Conservation (phyloP, 2,329 filamentous ascomycete genomes). For the Lachnellula cervina region DNA sequence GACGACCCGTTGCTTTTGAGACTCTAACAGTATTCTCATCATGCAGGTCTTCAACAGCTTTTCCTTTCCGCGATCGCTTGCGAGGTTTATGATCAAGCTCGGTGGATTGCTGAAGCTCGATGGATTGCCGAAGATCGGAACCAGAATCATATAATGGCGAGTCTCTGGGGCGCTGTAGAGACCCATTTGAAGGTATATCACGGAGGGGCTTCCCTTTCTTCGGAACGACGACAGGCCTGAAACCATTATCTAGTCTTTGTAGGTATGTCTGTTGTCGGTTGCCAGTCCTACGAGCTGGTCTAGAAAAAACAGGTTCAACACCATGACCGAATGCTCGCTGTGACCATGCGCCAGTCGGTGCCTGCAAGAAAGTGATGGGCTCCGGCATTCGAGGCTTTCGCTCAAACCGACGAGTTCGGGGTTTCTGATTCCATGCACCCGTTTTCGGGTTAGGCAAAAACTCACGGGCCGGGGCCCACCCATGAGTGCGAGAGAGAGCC, state of each 20-base stretch:
- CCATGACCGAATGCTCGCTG: conserved; percentile 30
- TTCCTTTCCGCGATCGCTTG: too few species aligned
- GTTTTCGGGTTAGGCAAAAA: conserved; percentile 23
- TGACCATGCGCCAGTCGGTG: conserved; percentile 26
- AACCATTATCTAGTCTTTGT: conserved; percentile 17
- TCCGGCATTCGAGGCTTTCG: conserved; percentile 22
- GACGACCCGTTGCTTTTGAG: conserved; percentile 7
- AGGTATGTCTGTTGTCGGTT: conserved; percentile 19
- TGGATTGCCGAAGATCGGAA: too few species aligned
- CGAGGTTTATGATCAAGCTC: too few species aligned
- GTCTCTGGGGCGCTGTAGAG: conserved; percentile 2
- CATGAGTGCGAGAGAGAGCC: background rate
- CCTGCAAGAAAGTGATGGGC: conserved; percentile 30
- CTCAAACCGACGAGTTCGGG: background rate
- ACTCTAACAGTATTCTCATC: background rate
- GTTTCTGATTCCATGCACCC: conserved; percentile 25
- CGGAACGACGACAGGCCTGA: conserved; percentile 24
- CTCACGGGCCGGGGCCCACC: conserved; percentile 16
- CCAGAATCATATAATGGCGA: too few species aligned
- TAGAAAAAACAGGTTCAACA: conserved; percentile 25
- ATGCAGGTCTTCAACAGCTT: too few species aligned
- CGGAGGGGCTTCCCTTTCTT: conserved; percentile 13
- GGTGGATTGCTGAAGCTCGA: too few species aligned
- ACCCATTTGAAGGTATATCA: conserved; percentile 15
- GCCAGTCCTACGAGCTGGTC: conserved; percentile 22